Conservation (phyloP, 371 early-diverging fungal species). For the Mortierella sp. region DNA sequence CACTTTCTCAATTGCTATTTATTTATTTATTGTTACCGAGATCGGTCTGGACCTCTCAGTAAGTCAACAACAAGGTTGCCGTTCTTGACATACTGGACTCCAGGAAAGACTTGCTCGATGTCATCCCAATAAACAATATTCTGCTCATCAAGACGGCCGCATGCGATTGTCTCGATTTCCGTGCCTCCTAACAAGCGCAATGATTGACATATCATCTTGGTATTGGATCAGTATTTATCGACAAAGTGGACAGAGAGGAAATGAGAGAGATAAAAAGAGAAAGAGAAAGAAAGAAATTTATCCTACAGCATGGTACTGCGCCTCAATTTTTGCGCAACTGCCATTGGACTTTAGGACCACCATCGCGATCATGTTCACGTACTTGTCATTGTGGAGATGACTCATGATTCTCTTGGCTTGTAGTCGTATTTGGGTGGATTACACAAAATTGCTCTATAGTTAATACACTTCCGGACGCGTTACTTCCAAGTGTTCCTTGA, state of each 20-base stretch:
- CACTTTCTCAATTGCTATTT: neutral
- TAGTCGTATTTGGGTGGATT: too few species aligned
- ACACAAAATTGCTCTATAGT: too few species aligned
- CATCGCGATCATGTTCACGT: too few species aligned
- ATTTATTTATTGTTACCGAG: slow-evolving; percentile 3
- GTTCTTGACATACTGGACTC: neutral
- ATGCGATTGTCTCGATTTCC: neutral
- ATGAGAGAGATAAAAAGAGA: slow-evolving; percentile 7
- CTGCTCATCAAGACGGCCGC: slow-evolving; percentile 12
- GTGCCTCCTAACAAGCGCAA: neutral
- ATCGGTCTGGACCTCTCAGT: slow-evolving; percentile 12
- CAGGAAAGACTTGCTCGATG: slow-evolving; percentile 10
- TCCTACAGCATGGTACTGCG: neutral
- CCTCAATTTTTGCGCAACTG: too few species aligned
- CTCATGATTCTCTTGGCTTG: too few species aligned
- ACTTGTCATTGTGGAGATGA: too few species aligned
- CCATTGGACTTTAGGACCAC: too few species aligned
- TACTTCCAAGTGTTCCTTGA: too few species aligned
- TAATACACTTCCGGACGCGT: too few species aligned
- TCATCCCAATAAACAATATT: slow-evolving; percentile 17
- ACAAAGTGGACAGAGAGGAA: neutral
- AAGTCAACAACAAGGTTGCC: neutral
- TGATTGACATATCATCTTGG: neutral
- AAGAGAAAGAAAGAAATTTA: slow-evolving; percentile 1
- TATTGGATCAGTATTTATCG: too few species aligned